Base-by-base conservation (phyloP, 352 stramenopile genomes). In the Phytopythium vexans region DNA sequence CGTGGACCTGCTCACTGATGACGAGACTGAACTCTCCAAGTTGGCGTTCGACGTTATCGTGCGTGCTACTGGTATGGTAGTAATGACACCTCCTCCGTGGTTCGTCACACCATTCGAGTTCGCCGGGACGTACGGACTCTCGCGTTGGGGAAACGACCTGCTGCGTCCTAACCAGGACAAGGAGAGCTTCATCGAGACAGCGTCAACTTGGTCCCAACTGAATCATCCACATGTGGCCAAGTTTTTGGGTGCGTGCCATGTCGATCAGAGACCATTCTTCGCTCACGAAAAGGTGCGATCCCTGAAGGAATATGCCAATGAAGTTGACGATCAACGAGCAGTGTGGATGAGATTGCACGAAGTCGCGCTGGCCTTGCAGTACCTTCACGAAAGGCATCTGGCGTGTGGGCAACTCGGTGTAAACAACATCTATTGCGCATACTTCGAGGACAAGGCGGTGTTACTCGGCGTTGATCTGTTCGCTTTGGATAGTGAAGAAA, bases 371-470 rank as follows among this genome's bases (percentile, higher is more conserved):
- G n/a, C 41, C 7, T 4, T 45, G 7, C 41, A 45, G 6, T 45
- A 45, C 4, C 8, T 45, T 7, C 41, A 34, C 15, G 1, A 45
- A 6, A 33, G 41, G 41, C 0, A 2, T 45, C 6, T 2, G 41
- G 1, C 32, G n/a, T 6, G 41, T 14, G 41, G 41, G 0, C 0
- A 14, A 2, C 2, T 45, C 0, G 3, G 0, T 0, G 2, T 45
- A 14, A 6, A 45, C 0, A 34, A 34, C 6, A 10, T 5, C 0
- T 45, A 4, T 6, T 45, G 41, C 15, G 41, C 41, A 3, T 15
- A 32, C 15, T 12, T 34, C 3, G 41, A 45, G 7, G n/a, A 1
- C 16, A 45, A 45, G 4, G n/a, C 41, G 3, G 32, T 45, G n/a
- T 9, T 45, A 14, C 14, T 45, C 32, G 41, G 41, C 15, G 41